These are phyloP conservation scores for Monotropa hypopitys DNA, from an alignment of 179 eudicot genomes.

Conservation along the genomic window DNA sequence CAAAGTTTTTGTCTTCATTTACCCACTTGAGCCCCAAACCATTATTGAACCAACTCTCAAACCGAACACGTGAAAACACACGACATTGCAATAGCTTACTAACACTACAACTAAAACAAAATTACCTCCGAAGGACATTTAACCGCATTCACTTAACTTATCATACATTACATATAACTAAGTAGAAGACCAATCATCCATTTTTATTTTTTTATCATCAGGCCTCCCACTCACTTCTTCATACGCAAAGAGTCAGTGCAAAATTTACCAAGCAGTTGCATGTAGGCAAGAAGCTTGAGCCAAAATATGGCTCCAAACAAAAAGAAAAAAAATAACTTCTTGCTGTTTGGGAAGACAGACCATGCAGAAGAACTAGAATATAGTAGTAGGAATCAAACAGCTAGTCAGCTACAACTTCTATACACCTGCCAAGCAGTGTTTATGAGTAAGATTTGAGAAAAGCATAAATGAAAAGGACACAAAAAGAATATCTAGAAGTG, in stretches of 20 bases:
- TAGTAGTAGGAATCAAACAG: neutral
- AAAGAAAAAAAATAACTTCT: neutral
- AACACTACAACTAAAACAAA: neutral
- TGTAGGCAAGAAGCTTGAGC: neutral
- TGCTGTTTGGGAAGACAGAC: neutral
- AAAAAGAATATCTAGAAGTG: too few relatives aligned
- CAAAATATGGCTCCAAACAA: neutral
- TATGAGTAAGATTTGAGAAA: neutral
- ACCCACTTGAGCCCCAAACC: too few relatives aligned
- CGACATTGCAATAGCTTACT: neutral
- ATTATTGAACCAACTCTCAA: too few relatives aligned
- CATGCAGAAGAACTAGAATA: neutral
- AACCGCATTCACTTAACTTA: too few relatives aligned
- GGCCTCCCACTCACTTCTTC: neutral
- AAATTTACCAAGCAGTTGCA: neutral
- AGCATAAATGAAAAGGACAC: neutral
- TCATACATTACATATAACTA: neutral
- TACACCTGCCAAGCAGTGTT: neutral
- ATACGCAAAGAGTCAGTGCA: neutral
- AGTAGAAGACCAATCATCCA: neutral
- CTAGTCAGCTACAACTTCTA: neutral
- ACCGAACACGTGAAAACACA: too few relatives aligned
- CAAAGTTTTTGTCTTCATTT: too few relatives aligned
- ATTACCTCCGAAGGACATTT: too few relatives aligned
- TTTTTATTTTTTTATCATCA: neutral